Evolutionary conservation across 2,329 filamentous ascomycete genomes (phyloP).

Genomic region (Sclerotinia subarctica): DNA sequence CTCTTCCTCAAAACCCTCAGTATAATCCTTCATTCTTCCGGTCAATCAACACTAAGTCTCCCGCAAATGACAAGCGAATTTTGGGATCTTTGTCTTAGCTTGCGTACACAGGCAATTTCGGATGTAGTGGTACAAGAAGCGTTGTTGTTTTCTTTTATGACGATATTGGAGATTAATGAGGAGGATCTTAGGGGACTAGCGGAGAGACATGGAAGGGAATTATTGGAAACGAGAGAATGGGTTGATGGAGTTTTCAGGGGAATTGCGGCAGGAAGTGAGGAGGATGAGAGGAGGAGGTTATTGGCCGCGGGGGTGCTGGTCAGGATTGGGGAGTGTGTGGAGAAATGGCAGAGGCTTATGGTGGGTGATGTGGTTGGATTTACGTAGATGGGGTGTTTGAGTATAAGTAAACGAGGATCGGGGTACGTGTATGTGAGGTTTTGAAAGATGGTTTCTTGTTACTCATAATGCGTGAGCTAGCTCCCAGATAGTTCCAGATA

Average conservation of each 20-base stretch:
- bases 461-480: background rate
- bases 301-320: constrained; percentile 75
- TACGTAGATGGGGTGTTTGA: background rate
- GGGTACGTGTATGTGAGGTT: too few species aligned
- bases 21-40: constrained; percentile 77
- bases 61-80: constrained; percentile 80
- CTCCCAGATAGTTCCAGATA: background rate
- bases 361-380: constrained; percentile 59
- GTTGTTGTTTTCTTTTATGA: constrained; percentile 74
- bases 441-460: background rate
- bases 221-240: constrained; percentile 89
- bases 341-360: constrained; percentile 73
- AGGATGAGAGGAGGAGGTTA: constrained; percentile 78
- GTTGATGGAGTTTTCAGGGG: constrained; percentile 70
- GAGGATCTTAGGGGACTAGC: constrained; percentile 66
- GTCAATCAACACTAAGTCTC: constrained; percentile 72
- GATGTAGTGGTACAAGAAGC: constrained; percentile 69
- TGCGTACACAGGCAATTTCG: constrained; percentile 58
- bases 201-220: constrained; percentile 67
- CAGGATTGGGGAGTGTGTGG: constrained; percentile 74
- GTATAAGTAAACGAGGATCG: too few species aligned
- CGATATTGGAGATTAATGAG: constrained; percentile 77
- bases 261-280: constrained; percentile 45
- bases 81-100: constrained; percentile 73
- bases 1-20: constrained; percentile 84